A percentile compares a stretch with the other conserved stretches of the same genome.
These are phyloP conservation scores for Neohortaea acidophila DNA, from an alignment of 495 filamentous ascomycete genomes.

Conservation along the genomic window DNA sequence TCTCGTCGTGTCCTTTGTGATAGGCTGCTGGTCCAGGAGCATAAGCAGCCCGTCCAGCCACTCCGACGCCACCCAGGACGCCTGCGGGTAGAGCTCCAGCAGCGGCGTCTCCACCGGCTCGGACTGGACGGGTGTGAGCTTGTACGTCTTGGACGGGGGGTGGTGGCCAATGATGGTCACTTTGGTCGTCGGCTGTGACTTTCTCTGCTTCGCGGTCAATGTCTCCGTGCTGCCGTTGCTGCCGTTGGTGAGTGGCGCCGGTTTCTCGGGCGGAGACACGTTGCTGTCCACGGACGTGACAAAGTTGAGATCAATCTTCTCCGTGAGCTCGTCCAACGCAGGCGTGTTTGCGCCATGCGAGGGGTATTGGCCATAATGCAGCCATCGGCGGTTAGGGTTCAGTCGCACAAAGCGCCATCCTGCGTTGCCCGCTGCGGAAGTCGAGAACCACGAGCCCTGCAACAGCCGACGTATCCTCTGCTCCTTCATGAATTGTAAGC, in stretches of 20 bases:
- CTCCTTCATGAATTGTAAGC: conserved; percentile 89
- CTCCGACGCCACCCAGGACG: conserved; percentile 75
- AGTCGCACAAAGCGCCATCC: conserved; percentile 73
- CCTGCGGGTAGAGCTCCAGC: conserved; percentile 65
- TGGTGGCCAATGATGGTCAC: conserved; percentile 78
- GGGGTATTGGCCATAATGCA: conserved; percentile 86
- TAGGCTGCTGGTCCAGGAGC: conserved; percentile 86
- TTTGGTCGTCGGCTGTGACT: conserved; percentile 49
- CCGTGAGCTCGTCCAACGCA: conserved; percentile 52
- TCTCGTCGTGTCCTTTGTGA: conserved; percentile 89
- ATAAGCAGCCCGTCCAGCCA: conserved; percentile 95
- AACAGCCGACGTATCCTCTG: conserved; percentile 88
- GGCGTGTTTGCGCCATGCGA: conserved; percentile 48
- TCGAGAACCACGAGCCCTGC: conserved; percentile 79
- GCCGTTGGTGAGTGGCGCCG: conserved; percentile 28
- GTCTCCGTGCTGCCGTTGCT: conserved; percentile 24
- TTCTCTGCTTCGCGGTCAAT: conserved; percentile 31
- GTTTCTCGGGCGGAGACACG: conserved; percentile 49
- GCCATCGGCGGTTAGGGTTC: conserved; percentile 76
- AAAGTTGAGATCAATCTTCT: conserved; percentile 78
- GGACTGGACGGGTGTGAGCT: conserved; percentile 15
- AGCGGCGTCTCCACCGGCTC: conserved; percentile 42
- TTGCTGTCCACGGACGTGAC: conserved; percentile 92
- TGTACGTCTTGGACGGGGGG: conserved; percentile 17
- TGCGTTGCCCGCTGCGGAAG: conserved; percentile 20